These are phyloP conservation scores for Diaporthe eres DNA, from an alignment of 2,329 filamentous ascomycete genomes.

Conservation along the genomic window DNA sequence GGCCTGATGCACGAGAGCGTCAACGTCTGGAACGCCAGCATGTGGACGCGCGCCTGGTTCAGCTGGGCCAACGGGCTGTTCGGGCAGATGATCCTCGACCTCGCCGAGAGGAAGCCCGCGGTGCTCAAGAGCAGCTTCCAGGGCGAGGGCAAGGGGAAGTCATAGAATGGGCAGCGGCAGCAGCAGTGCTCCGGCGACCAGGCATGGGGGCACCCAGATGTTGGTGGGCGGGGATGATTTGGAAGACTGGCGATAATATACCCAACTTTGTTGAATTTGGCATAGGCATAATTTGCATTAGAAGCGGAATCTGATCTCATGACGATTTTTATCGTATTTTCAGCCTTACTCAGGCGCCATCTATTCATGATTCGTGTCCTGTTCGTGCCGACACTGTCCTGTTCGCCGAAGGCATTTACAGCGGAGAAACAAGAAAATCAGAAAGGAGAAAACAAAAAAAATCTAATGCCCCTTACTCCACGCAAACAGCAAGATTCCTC, in stretches of 20 bases:
- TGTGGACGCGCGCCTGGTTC: conserved; percentile 70
- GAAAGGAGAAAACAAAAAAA: neutral
- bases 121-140: conserved; percentile 66
- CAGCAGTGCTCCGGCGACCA: too few relatives aligned
- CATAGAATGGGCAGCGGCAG: neutral
- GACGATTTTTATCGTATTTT: neutral
- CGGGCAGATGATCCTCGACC: conserved; percentile 83
- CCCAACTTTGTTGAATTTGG: neutral
- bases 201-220: too few relatives aligned
- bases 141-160: conserved; percentile 11
- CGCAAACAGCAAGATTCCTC: neutral
- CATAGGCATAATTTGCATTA: conserved; percentile 4
- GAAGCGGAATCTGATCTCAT: conserved; percentile 26
- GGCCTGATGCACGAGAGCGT: conserved; percentile 79
- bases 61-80: conserved; percentile 95
- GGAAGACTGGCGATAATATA: neutral
- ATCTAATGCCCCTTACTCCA: conserved; percentile 3
- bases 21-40: conserved; percentile 68
- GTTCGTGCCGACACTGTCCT: neutral
- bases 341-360: neutral
- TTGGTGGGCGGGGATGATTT: neutral
- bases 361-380: conserved; percentile 14
- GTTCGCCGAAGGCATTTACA: neutral
- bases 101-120: conserved; percentile 80
- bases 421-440: neutral